Conservation (phyloP, 2,329 filamentous ascomycete species). For the Saccharata proteae region DNA sequence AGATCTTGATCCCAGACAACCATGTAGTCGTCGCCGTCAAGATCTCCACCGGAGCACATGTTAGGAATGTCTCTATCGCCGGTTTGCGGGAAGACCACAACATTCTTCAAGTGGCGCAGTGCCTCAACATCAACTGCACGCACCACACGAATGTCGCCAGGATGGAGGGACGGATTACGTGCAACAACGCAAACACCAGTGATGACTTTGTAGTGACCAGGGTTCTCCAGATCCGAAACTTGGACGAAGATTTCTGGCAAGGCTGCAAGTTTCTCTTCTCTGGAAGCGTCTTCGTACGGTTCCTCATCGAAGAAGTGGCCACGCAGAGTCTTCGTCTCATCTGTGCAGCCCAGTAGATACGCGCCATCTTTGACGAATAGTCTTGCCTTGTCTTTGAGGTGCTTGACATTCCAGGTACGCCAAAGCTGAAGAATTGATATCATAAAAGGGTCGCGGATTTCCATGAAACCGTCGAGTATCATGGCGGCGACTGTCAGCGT, state of each 20-base stretch:
- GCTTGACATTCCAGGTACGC: conserved; percentile 79
- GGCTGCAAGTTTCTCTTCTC: conserved; percentile 17
- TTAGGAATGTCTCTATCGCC: conserved; percentile 77
- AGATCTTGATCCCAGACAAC: conserved; percentile 79
- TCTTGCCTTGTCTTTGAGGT: conserved; percentile 83
- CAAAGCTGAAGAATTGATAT: conserved; percentile 70
- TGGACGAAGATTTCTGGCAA: conserved; percentile 87
- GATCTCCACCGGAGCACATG: conserved; percentile 92
- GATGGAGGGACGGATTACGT: conserved; percentile 86
- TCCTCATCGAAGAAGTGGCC: conserved; percentile 50
- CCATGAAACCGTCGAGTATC: conserved; percentile 69
- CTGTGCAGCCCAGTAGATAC: conserved; percentile 77
- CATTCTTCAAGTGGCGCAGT: conserved; percentile 68
- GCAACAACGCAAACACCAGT: conserved; percentile 72
- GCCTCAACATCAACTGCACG: conserved; percentile 62
- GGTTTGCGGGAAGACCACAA: conserved; percentile 73
- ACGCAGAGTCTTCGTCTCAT: conserved; percentile 65
- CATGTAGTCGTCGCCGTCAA: conserved; percentile 93
- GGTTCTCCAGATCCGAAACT: conserved; percentile 47
- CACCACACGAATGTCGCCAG: conserved; percentile 83
- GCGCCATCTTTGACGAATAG: conserved; percentile 73
- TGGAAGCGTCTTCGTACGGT: conserved; percentile 33
- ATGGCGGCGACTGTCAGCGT: conserved; percentile 64
- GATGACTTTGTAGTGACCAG: conserved; percentile 50
- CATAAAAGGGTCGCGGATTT: conserved; percentile 64